phyloP scores from a whole-genome alignment of 345 rosid genomes.

The Eucalyptus cloeziana region DNA sequence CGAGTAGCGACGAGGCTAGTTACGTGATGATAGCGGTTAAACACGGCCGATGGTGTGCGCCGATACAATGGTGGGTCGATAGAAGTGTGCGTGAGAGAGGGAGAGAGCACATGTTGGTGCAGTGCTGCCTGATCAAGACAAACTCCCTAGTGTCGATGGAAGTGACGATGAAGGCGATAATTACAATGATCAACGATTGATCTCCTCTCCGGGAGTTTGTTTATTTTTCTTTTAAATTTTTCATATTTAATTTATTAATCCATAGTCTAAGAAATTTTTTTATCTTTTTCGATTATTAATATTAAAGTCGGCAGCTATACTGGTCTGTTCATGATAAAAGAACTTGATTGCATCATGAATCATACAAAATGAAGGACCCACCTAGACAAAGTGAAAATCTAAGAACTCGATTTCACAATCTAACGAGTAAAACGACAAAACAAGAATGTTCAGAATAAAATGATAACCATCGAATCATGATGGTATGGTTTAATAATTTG shows the following conservation, averaged over 20 bases:
- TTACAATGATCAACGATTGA: neutral
- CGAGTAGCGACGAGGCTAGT: neutral
- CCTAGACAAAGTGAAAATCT: neutral
- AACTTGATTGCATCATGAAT: neutral
- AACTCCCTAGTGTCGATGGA: neutral
- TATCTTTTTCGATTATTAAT: fast-evolving
- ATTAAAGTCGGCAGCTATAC: neutral
- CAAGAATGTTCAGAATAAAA: neutral
- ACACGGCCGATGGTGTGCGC: neutral
- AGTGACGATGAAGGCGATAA: neutral
- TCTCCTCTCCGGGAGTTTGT: neutral
- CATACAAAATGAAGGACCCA: neutral
- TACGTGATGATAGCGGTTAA: too few relatives aligned
- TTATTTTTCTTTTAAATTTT: too few relatives aligned
- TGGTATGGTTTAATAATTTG: neutral
- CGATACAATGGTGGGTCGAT: neutral
- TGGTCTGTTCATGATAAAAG: fast-evolving
- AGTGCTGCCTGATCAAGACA: neutral
- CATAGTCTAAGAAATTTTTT: neutral
- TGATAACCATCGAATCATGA: neutral
- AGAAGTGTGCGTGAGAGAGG: neutral
- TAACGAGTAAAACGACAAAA: neutral
- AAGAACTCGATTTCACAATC: neutral
- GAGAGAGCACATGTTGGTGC: neutral
- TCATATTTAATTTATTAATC: neutral